Evolutionary conservation across 139 green algal species (phyloP), one percentile per base, ranked within the genome.

Genomic region (Chlorella sp.): DNA sequence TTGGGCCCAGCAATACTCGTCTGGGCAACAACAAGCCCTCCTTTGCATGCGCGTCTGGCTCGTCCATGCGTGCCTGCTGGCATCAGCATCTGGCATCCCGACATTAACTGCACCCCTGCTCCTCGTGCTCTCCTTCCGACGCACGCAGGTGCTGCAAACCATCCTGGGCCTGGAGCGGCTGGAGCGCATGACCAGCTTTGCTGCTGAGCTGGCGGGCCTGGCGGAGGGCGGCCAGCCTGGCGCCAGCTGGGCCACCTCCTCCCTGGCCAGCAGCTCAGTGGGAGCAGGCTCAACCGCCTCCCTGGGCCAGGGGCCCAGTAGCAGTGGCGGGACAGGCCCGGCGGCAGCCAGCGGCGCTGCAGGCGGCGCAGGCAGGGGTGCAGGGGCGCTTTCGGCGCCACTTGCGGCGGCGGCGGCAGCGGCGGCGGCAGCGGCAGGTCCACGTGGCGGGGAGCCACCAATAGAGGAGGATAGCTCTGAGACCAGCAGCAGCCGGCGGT

Each of bases 111-210:
- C 73, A 34, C 85, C 2, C 16, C 34, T 81, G 32, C 67, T 44
- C n/a, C n/a, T n/a, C n/a, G n/a, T n/a, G n/a, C n/a, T n/a, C n/a
- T n/a, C n/a, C n/a, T n/a, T n/a, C n/a, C n/a, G n/a, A n/a, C n/a
- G n/a, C n/a, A n/a, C n/a, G 51, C 87, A 96, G 93, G 93, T 98
- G n/a, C 90, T 98, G 81, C 84, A 91, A 84, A 93, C 90, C 62
- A 89, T 98, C 5, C 82, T 98, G 67, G 92, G 90, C 8, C 90
- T 97, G 78, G 95, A 98, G 92, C 92, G 95, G 24, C 75, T 97
- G 51, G 88, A 96, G 80, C 91, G 93, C 73, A 95, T 96, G 80
- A 89, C 85, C 20, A 87, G 73, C 68, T 95, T 94, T 38, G 89
- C 89, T 3, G 83, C 83, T 26, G 85, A 92, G 74, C 62, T 91